These are phyloP conservation scores for Bacidia rubella DNA, from an alignment of 495 filamentous ascomycete genomes.

Conservation along the genomic window DNA sequence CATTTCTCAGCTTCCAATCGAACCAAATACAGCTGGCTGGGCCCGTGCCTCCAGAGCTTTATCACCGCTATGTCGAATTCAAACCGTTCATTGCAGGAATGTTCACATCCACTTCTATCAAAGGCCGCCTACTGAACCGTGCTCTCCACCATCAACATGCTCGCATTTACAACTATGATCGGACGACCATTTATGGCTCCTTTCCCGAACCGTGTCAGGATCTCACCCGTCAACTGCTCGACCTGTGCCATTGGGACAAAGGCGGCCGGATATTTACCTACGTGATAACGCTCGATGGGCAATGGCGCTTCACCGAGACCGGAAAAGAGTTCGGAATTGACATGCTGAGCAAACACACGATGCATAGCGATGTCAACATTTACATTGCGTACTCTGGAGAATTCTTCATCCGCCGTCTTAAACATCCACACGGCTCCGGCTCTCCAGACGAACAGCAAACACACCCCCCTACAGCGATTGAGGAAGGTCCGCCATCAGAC, in stretches of 20 bases:
- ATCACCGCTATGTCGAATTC: constrained; percentile 88
- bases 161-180: constrained; percentile 78
- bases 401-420: constrained; percentile 72
- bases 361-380: constrained; percentile 81
- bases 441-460: constrained; percentile 16
- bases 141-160: constrained; percentile 81
- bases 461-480: constrained; percentile 28
- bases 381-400: constrained; percentile 88
- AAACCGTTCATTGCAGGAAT: constrained; percentile 78
- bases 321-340: constrained; percentile 92
- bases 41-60: constrained; percentile 63
- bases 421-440: constrained; percentile 26
- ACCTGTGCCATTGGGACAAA: constrained; percentile 73
- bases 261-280: constrained; percentile 85
- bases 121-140: constrained; percentile 65
- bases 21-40: constrained; percentile 81
- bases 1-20: constrained; percentile 62
- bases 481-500: constrained; percentile 23
- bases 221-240: constrained; percentile 64
- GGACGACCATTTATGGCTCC: constrained; percentile 51
- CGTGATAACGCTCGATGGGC: constrained; percentile 72
- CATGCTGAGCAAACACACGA: constrained; percentile 80
- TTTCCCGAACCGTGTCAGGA: constrained; percentile 44
- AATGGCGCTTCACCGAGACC: constrained; percentile 84
- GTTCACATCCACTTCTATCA: constrained; percentile 64